These are phyloP conservation scores for Geranium incanum DNA, from an alignment of 441 rosid genomes.

Conservation along the genomic window DNA sequence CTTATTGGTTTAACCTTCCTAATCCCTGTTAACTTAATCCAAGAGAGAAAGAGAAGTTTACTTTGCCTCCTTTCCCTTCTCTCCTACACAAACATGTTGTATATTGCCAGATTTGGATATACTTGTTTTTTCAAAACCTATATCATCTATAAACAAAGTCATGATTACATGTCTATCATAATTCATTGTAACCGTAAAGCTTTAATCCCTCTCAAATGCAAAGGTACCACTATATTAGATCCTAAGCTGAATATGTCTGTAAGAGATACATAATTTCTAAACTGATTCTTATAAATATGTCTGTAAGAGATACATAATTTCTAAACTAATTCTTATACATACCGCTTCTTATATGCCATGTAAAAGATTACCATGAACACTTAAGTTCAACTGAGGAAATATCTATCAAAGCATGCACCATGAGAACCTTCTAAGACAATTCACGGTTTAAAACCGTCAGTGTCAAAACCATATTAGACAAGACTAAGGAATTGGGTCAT, in stretches of 20 bases:
- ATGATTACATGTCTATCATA: neutral
- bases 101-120: neutral
- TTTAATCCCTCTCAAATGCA: neutral
- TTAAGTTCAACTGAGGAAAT: neutral
- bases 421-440: slow-evolving; percentile 1
- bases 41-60: neutral
- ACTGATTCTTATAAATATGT: neutral
- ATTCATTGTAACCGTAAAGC: neutral
- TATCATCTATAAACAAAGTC: neutral
- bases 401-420: slow-evolving; percentile 1
- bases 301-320: neutral
- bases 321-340: neutral
- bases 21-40: neutral
- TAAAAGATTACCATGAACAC: neutral
- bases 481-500: neutral
- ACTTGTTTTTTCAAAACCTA: neutral
- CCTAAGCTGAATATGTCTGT: neutral
- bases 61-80: neutral
- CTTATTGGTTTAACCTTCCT: neutral
- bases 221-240: neutral
- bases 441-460: neutral
- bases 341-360: neutral
- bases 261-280: neutral
- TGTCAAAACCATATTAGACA: slow-evolving; percentile 13
- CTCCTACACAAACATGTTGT: neutral